phyloP scores from a whole-genome alignment of 352 stramenopile genomes.

The Phytopythium sindhum region DNA sequence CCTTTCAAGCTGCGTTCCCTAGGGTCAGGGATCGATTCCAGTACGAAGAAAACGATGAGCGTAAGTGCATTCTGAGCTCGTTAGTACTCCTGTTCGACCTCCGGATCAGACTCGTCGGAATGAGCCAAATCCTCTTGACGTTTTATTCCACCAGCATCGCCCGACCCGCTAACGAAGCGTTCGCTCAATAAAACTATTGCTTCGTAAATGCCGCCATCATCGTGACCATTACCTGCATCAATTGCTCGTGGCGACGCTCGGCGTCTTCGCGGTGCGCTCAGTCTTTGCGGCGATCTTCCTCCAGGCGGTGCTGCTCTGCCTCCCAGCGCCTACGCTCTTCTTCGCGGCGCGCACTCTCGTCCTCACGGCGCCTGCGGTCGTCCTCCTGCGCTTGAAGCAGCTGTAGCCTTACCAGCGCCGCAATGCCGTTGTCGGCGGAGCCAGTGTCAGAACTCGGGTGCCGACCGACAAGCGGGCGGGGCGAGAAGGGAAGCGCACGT shows the following conservation, averaged over 20 bases:
- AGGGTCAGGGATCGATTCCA: background rate
- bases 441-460: too few species aligned
- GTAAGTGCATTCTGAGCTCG: background rate
- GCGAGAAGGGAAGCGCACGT: too few species aligned
- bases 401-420: background rate
- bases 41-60: background rate
- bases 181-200: background rate
- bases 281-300: background rate
- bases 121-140: background rate
- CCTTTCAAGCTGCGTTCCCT: background rate
- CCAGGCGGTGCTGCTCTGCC: background rate
- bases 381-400: background rate
- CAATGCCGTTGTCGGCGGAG: background rate
- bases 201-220: background rate
- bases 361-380: background rate
- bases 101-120: background rate
- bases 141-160: background rate
- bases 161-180: background rate
- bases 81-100: background rate
- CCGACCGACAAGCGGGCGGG: background rate
- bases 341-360: background rate
- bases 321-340: background rate
- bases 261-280: background rate
- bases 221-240: background rate
- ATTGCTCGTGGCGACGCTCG: background rate